phyloP scores from a whole-genome alignment of 129 eudicot genomes.

The Saussurea involucrata region DNA sequence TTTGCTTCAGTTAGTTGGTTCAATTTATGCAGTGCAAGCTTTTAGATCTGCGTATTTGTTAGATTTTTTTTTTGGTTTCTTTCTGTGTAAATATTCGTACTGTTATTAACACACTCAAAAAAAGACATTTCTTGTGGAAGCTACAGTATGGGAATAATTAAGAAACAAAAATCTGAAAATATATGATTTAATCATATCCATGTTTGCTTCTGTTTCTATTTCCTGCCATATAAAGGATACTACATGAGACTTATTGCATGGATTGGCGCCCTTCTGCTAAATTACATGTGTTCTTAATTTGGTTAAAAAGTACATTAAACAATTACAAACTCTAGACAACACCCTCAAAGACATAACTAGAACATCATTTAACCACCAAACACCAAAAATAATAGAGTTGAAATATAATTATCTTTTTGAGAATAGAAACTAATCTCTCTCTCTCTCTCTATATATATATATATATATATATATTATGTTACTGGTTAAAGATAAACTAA shows the following conservation, averaged over 20 bases:
- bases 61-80: neutral
- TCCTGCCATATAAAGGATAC: neutral
- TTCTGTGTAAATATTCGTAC: neutral
- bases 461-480: neutral
- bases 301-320: neutral
- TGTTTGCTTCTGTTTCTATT: neutral
- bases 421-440: neutral
- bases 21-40: neutral
- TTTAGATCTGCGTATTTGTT: neutral
- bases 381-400: neutral
- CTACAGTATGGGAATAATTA: slow-evolving; percentile 6
- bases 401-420: neutral
- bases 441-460: no score
- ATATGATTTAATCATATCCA: neutral
- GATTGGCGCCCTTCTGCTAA: neutral
- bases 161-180: neutral
- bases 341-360: neutral
- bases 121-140: neutral
- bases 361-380: neutral
- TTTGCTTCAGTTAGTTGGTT: neutral
- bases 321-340: neutral
- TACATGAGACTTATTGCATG: neutral
- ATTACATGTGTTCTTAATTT: neutral
- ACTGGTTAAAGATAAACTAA: neutral
- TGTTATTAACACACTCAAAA: neutral